phyloP scores from a whole-genome alignment of 768 basidiomycete species.

The Lentinula guzmanii region DNA sequence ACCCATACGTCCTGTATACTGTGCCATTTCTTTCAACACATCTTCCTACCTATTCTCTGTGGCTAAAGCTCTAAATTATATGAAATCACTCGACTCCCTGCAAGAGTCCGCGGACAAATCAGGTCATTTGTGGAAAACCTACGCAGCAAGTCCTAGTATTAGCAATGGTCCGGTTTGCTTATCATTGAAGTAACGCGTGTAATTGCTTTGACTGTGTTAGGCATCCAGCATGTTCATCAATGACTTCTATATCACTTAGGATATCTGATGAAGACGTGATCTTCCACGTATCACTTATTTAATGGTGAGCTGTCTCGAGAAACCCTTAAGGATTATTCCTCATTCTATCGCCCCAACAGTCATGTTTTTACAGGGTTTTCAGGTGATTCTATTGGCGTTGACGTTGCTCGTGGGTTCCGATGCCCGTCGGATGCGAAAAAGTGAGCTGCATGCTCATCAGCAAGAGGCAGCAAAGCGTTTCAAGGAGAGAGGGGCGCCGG shows the following conservation, averaged over 20 bases:
- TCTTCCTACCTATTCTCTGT: neutral
- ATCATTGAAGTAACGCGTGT: neutral
- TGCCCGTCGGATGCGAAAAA: constrained; percentile 21
- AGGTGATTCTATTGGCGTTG: neutral
- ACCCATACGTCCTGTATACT: neutral
- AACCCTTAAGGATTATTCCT: neutral
- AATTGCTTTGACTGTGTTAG: neutral
- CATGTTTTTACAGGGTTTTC: neutral
- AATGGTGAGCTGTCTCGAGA: neutral
- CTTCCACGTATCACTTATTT: neutral
- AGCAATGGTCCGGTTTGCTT: neutral
- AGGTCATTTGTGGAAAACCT: neutral
- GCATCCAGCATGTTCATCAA: neutral
- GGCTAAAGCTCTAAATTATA: neutral
- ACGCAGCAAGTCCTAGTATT: neutral
- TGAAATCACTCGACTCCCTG: neutral
- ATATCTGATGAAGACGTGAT: neutral
- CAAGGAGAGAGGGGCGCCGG: neutral
- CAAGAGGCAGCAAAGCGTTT: constrained; percentile 24
- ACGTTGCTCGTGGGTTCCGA: neutral
- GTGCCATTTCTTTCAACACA: neutral
- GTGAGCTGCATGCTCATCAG: constrained; percentile 22
- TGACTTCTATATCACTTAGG: neutral
- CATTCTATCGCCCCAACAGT: neutral
- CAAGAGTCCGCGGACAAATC: neutral